A percentile compares a stretch with the other conserved stretches of the same genome.
phyloP scores from a whole-genome alignment of 805 yeast species.

The Tetrapisispora taiwanensis region DNA sequence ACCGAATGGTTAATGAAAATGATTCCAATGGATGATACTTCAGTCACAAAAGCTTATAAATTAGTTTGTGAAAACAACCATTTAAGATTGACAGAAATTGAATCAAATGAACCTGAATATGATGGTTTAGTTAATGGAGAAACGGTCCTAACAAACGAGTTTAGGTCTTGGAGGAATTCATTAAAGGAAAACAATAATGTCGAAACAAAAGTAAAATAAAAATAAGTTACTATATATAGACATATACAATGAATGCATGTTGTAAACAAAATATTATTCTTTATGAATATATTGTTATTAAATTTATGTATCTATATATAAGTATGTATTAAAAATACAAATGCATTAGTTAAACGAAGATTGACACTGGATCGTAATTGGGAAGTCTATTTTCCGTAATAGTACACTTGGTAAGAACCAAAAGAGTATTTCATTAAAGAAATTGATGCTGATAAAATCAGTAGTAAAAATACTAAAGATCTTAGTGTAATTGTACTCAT shows the following conservation, averaged over 20 bases:
- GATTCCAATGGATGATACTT: conserved; percentile 43
- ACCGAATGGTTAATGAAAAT: conserved; percentile 62
- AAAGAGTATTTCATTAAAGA: conserved; percentile 43
- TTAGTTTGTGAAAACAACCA: conserved; percentile 42
- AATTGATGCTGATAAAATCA: conserved; percentile 42
- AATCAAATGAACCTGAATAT: conserved; percentile 29
- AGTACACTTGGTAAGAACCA: conserved; percentile 32
- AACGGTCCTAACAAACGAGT: conserved; percentile 38
- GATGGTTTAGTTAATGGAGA: conserved; percentile 31
- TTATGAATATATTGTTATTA: no score
- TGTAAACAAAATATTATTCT: neutral
- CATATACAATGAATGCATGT: neutral
- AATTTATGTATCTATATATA: no score
- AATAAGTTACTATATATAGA: neutral
- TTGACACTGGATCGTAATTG: no score
- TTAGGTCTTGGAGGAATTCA: conserved; percentile 43
- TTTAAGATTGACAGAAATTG: conserved; percentile 38
- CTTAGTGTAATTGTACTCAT: conserved; percentile 62
- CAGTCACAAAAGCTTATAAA: conserved; percentile 48
- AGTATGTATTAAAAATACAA: neutral
- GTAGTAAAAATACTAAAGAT: conserved; percentile 41
- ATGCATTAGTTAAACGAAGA: neutral
- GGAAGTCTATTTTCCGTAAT: neutral
- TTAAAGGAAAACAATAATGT: conserved; percentile 2
- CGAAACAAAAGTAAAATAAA: no score